Conservation (phyloP, 202 grass and related monocot species). For the Zoysia matrella region DNA sequence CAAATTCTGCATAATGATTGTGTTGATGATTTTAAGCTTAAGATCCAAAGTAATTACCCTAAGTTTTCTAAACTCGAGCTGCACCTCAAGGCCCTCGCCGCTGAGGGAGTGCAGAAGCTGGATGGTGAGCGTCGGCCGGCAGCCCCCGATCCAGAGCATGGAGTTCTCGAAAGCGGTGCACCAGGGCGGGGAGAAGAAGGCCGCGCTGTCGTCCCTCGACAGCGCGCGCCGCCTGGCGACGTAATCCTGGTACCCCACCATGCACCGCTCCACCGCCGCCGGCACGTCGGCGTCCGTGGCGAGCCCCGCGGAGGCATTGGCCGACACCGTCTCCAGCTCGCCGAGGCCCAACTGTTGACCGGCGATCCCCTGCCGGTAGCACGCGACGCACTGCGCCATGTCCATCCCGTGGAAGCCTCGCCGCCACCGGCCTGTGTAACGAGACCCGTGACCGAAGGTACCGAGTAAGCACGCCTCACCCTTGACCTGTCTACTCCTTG, state of each 20-base stretch:
- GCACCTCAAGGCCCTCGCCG: constrained; percentile 58
- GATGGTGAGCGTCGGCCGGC: constrained; percentile 68
- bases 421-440: not conserved
- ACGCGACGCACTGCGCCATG: constrained; percentile 38
- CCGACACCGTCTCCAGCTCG: constrained; percentile 45
- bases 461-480: not conserved
- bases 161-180: constrained; percentile 79
- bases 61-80: constrained; percentile 23
- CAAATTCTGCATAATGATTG: too few species aligned
- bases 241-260: constrained; percentile 69
- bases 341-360: constrained; percentile 52
- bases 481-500: not conserved
- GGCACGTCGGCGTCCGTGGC: constrained; percentile 54
- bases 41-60: too few species aligned
- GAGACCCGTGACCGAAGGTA: not conserved
- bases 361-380: constrained; percentile 60
- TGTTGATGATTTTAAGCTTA: too few species aligned
- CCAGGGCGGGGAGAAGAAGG: constrained; percentile 73
- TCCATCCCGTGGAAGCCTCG: not conserved
- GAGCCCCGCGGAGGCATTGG: constrained; percentile 19
- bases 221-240: constrained; percentile 32
- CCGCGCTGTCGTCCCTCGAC: constrained; percentile 47
- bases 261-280: constrained; percentile 50
- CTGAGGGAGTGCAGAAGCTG: constrained; percentile 73
- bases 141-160: constrained; percentile 72